phyloP scores from a whole-genome alignment of 345 rosid genomes.

The Rhodomyrtus tomentosa region DNA sequence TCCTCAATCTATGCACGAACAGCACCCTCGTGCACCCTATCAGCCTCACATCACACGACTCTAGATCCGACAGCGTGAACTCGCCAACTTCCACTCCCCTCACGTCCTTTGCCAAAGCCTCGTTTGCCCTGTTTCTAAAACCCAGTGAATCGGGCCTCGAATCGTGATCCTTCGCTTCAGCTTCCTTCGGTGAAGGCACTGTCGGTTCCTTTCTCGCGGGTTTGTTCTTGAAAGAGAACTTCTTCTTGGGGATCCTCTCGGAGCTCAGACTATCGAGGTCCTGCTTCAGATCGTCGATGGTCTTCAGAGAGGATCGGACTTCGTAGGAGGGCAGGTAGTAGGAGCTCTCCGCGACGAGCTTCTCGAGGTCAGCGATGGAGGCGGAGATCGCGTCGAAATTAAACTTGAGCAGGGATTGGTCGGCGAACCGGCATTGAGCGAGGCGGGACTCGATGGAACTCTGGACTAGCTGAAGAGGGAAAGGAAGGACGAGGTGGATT shows the following conservation, averaged over 20 bases:
- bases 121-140: conserved; percentile 34
- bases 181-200: neutral
- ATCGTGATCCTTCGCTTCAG: neutral
- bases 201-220: conserved; percentile 12
- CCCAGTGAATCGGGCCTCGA: conserved; percentile 47
- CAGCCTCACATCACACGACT: conserved; percentile 55
- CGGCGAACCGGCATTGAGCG: conserved; percentile 21
- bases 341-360: conserved; percentile 65
- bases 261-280: conserved; percentile 33
- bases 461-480: conserved; percentile 43
- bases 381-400: conserved; percentile 38
- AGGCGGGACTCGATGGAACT: conserved; percentile 41
- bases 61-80: conserved; percentile 54
- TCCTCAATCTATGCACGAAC: conserved; percentile 46
- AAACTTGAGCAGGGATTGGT: conserved; percentile 31
- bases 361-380: conserved; percentile 55
- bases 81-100: conserved; percentile 49
- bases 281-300: conserved; percentile 54
- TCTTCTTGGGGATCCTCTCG: conserved; percentile 53
- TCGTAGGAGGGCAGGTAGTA: conserved; percentile 73
- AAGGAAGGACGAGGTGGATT: conserved; percentile 51
- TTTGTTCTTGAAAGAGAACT: conserved; percentile 64
- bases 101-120: conserved; percentile 32
- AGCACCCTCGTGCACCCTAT: conserved; percentile 39
- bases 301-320: conserved; percentile 60